Percentiles rank a stretch among this genome's conserved stretches.
Evolutionary conservation across 2,329 filamentous ascomycete species (phyloP).

Genomic region (Lecanicillium sp.): DNA sequence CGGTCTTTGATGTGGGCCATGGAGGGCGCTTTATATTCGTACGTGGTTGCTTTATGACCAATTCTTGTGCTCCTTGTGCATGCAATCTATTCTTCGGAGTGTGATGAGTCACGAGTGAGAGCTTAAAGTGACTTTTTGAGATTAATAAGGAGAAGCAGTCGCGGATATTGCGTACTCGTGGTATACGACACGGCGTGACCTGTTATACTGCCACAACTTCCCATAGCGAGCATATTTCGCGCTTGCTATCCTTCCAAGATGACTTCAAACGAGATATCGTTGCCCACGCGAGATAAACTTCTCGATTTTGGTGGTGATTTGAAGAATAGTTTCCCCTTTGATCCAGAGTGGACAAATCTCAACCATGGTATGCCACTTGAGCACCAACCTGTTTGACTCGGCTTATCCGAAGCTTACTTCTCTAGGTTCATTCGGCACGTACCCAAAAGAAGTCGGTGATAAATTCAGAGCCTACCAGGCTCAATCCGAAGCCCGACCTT

Average conservation of each 20-base stretch:
- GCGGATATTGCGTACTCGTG: no score
- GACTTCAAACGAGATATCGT: background rate
- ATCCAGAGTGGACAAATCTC: conserved; percentile 4
- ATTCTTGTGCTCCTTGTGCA: no score
- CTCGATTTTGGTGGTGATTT: conserved; percentile 7
- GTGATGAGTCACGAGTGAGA: no score
- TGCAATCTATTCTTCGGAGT: no score
- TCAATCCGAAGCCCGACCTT: conserved; percentile 57
- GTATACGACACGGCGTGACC: no score
- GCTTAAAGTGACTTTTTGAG: no score
- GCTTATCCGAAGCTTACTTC: background rate
- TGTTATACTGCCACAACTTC: no score
- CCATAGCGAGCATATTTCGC: no score
- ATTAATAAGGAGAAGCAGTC: no score
- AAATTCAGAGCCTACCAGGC: conserved; percentile 58
- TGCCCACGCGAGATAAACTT: conserved; percentile 2
- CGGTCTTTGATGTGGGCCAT: no score
- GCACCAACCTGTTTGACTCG: background rate
- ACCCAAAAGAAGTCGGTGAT: conserved; percentile 53
- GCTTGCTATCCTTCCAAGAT: background rate
- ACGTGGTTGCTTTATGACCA: no score
- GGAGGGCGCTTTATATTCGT: no score
- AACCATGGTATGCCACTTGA: conserved; percentile 6
- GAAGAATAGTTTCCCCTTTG: conserved; percentile 4
- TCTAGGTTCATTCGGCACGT: conserved; percentile 70